Conservation (phyloP, 495 filamentous ascomycete species). For the Lophium mytilinum region DNA sequence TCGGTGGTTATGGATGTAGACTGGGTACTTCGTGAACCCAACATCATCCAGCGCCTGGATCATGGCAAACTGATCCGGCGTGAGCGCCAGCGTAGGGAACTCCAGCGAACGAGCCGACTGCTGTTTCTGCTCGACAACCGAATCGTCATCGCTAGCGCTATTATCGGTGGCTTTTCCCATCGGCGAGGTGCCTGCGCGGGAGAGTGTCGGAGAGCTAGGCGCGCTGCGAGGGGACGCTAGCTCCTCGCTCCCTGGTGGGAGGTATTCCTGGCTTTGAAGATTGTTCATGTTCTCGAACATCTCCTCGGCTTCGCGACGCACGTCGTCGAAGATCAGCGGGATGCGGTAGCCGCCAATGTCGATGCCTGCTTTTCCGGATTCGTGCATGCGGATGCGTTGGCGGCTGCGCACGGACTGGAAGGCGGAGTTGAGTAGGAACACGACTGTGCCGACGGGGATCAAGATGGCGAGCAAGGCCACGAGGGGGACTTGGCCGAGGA, state of each 20-base stretch:
- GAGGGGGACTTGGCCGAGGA: constrained; percentile 44
- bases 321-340: constrained; percentile 64
- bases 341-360: constrained; percentile 61
- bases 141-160: neutral
- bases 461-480: constrained; percentile 55
- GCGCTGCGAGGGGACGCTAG: constrained; percentile 1
- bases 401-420: constrained; percentile 66
- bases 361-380: constrained; percentile 57
- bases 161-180: neutral
- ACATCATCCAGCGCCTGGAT: constrained; percentile 67
- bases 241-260: constrained; percentile 40
- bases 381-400: constrained; percentile 66
- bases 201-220: neutral
- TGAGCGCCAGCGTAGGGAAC: constrained; percentile 66
- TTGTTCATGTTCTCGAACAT: constrained; percentile 63
- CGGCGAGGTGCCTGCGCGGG: neutral
- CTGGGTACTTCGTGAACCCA: constrained; percentile 72
- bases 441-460: constrained; percentile 55
- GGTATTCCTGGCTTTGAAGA: constrained; percentile 53
- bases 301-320: constrained; percentile 63
- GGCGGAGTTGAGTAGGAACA: constrained; percentile 66
- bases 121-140: neutral
- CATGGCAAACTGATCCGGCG: constrained; percentile 73
- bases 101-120: constrained; percentile 18
- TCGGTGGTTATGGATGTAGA: constrained; percentile 71